These are phyloP conservation scores for Exophiala oligosperma DNA, from an alignment of 2,329 filamentous ascomycete genomes.

Conservation along the genomic window DNA sequence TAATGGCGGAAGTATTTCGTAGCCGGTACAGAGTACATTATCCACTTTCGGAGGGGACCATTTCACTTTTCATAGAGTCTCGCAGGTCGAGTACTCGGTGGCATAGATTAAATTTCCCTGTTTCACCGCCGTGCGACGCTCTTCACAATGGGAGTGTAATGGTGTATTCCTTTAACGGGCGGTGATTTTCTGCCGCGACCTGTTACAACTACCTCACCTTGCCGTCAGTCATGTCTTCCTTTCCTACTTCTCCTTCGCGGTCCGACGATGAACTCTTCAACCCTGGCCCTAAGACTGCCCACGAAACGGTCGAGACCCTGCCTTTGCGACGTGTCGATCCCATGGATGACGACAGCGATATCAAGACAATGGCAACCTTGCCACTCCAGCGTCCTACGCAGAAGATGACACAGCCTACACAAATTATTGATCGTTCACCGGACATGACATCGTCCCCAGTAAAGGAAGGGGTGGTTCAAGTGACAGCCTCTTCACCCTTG, in stretches of 20 bases:
- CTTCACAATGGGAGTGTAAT: constrained; percentile 6
- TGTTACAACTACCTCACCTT: neutral
- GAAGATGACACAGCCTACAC: constrained; percentile 61
- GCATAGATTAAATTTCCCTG: constrained; percentile 35
- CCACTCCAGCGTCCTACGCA: constrained; percentile 36
- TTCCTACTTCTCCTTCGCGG: constrained; percentile 15
- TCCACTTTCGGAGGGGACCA: too few species aligned
- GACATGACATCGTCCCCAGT: constrained; percentile 30
- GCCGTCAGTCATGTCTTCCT: constrained; percentile 9
- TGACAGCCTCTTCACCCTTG: constrained; percentile 83
- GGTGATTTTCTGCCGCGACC: neutral
- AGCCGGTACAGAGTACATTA: too few species aligned
- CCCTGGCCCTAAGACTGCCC: constrained; percentile 7
- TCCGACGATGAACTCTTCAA: constrained; percentile 28
- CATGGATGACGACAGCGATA: constrained; percentile 27
- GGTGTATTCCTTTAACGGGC: neutral
- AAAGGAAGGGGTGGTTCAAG: constrained; percentile 62
- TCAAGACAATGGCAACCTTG: constrained; percentile 53
- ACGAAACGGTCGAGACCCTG: constrained; percentile 26
- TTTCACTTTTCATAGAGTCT: too few species aligned
- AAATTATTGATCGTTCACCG: constrained; percentile 50
- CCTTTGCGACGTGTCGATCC: constrained; percentile 18
- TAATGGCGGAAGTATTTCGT: too few species aligned
- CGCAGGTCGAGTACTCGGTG: constrained; percentile 25
- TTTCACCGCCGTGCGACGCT: constrained; percentile 34